Evolutionary conservation across 2,329 filamentous ascomycete species (phyloP), one percentile per base, ranked within the genome.

Genomic region (Diaporthe velutina): DNA sequence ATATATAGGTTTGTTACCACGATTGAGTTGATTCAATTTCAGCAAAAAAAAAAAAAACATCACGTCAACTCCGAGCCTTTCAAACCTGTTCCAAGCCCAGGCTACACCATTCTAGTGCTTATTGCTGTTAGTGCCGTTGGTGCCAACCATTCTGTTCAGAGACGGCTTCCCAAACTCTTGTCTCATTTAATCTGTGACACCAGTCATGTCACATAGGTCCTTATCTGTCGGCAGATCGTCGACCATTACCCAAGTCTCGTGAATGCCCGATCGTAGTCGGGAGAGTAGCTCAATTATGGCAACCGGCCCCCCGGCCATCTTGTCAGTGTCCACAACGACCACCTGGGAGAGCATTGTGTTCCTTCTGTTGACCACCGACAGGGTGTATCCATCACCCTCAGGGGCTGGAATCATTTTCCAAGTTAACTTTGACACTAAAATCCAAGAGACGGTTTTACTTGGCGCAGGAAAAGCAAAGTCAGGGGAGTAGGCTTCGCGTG

Each of bases 141-240:
- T 55, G 28, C 52, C 52, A 55, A 22, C 28, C 52, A 55, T 55
- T 55, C 52, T 55, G 52, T 33, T 55, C 28, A 55, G 28, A 33
- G 28, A 33, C 52, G 52, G 52, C 52, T 33, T 55, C 19, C 67
- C 54, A 58, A 50, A 71, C n/a, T 71, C 52, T 6, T 48, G 38
- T 38, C n/a, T 58, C 35, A 71, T 38, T 28, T 71, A 54, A 8
- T 71, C 54, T 4, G 68, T 71, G 17, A 71, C 52, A 45, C 68
- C 68, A 25, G 50, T 57, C 68, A 71, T 71, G 30, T 71, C 68
- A 38, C 68, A 71, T 17, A 71, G 54, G 25, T 71, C 54, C 35
- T 48, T 60, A 35, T 60, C 54, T 22, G 42, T 10, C 6, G 54
- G 4, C 30, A 71, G 15, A 3, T 71, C 19, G 28, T 60, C 35